Base-by-base conservation (phyloP, 2,329 filamentous ascomycete genomes). In the Rugonectria rugulosa region DNA sequence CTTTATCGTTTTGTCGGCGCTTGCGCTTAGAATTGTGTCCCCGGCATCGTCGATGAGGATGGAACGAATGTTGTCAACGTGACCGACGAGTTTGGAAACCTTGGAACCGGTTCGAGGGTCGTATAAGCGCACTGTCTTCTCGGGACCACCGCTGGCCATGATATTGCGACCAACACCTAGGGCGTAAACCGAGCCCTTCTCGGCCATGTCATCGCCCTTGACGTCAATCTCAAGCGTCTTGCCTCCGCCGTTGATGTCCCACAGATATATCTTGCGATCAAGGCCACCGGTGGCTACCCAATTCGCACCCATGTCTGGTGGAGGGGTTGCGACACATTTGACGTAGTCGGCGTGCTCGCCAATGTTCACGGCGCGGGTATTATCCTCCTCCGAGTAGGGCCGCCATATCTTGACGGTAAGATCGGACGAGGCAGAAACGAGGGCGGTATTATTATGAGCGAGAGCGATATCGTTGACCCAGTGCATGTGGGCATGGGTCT, bases 251-350 rank as follows among this genome's bases (percentile, higher is more conserved):
- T 89, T 91, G 51, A 99, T 79, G 75, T 99, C 95, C 95, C 95
- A 99, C 6, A 98, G 79, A 68, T 86, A 91, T 61, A 99, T 92
- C 70, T 92, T 94, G 66, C 94, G 88, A 74, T 99, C 95, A 27
- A 99, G 82, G 1, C 94, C 95, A 38, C 93, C 95, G 2, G 94
- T 97, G 5, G 93, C 95, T 15, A 98, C 89, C 94, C 94, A 99
- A 66, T 88, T 87, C 50, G 86, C 84, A 34, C 85, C 80, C 36
- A 81, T 76, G 63, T 85, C 81, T 37, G 71, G 68, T 64, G 79
- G 70, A 8, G 94, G 91, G 7, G 91, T 90, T 15, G 93, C 91
- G 31, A 99, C 83, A 64, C 92, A 93, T 76, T 98, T 99, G 70
- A 97, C 93, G 71, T 98, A 99, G 79, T 99, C 95, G 68, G 88